A percentile compares a stretch with the other conserved stretches of the same genome.
phyloP scores from a whole-genome alignment of 352 stramenopile genomes.

The Phytophthora ramorum region DNA sequence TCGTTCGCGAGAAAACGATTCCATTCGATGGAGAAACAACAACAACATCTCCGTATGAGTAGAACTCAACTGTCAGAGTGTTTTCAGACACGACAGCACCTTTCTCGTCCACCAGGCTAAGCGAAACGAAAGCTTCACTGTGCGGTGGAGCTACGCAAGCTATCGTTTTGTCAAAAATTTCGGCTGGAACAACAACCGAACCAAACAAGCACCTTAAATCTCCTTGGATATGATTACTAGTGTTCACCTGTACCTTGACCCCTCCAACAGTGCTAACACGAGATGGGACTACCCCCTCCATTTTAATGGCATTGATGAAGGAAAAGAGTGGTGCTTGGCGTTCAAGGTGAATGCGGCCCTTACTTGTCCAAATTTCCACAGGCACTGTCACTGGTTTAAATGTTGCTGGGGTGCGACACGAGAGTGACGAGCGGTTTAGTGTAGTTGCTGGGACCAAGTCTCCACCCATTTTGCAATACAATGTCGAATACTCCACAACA shows the following conservation, averaged over 20 bases:
- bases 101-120: conserved; percentile 37
- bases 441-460: conserved; percentile 17
- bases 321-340: conserved; percentile 16
- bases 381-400: conserved; percentile 30
- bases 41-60: conserved; percentile 10
- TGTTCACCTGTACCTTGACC: conserved; percentile 26
- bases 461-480: conserved; percentile 45
- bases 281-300: conserved; percentile 25
- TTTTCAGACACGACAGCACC: conserved; percentile 44
- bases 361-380: conserved; percentile 31
- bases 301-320: conserved; percentile 28
- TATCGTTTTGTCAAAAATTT: conserved; percentile 25
- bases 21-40: conserved; percentile 35
- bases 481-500: conserved; percentile 11
- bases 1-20: conserved; percentile 41
- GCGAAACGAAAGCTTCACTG: conserved; percentile 11
- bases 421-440: conserved; percentile 34
- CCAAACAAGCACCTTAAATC: conserved; percentile 52
- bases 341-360: conserved; percentile 4
- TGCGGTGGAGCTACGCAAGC: conserved; percentile 44
- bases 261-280: conserved; percentile 23
- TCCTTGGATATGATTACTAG: conserved; percentile 13
- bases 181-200: conserved; percentile 23
- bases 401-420: conserved; percentile 33
- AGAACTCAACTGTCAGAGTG: conserved; percentile 44